Base-by-base conservation (phyloP, 208 protist species). In the Leishmania tropica region DNA sequence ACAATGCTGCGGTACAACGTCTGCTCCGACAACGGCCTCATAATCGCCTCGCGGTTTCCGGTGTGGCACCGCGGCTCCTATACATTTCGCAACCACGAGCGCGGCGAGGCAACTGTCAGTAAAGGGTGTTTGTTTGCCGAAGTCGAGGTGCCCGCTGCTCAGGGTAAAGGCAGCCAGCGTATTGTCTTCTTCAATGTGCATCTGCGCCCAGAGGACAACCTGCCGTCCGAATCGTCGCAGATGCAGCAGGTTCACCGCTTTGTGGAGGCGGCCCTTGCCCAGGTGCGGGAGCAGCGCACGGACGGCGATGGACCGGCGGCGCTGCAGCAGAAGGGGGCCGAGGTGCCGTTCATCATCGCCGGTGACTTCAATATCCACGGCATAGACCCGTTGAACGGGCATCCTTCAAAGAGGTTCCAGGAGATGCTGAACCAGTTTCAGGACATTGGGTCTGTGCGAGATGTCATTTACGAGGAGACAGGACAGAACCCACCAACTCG, bases 181-280 rank as follows among this genome's bases (percentile, higher is more conserved):
- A 76, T 97, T 15, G 82, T 96, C 21, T 91, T 97, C 77, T 96
- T 98, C 80, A 96, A 97, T 76, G 91, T 97, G 7, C 94, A 98
- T 78, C 84, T 98, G 54, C 89, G 93, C 8, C 88, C 90, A 11
- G 89, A 96, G 81, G 92, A 96, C 56, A 80, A 85, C 64, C 64
- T 81, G 67, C 83, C 90, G 17, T 80, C 78, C 21, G 89, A 91
- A 51, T 94, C 89, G 24, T 85, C 88, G 72, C 93, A 97, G 84
- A 87, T 96, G n/a, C 88, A 92, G 79, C 88, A 98, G 80, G 87
- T 93, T 58, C 83, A 87, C 51, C 91, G 80, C 13, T 97, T 93
- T 64, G 84, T 96, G 45, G 87, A 90, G 62, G 89, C 89, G 3
- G 90, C 95, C 3, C 81, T 98, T 86, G 54, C 85, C 56, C 88